phyloP scores from a whole-genome alignment of 2,329 filamentous ascomycete species.

The Claviceps arundinis region DNA sequence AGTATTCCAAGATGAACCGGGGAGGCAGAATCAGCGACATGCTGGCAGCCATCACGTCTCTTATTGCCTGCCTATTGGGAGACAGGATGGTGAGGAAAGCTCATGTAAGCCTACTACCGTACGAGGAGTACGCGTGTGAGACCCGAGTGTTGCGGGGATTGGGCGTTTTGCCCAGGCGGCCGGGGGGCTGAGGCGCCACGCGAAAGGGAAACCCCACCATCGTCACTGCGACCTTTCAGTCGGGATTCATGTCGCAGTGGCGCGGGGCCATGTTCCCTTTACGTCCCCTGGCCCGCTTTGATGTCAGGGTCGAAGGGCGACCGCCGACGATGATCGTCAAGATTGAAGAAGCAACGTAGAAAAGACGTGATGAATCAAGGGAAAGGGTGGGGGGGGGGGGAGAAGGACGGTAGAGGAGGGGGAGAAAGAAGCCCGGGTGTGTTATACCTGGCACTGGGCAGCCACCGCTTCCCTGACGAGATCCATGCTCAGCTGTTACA shows the following conservation, averaged over 20 bases:
- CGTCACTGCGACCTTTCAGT: slow-evolving; percentile 1
- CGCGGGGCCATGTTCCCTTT: neutral
- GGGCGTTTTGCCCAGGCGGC: neutral
- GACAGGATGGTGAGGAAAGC: neutral
- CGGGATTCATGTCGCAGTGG: slow-evolving; percentile 1
- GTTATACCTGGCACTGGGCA: neutral
- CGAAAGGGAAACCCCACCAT: neutral
- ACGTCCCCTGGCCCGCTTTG: neutral
- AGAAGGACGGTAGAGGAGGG: neutral
- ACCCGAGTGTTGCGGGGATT: slow-evolving; percentile 1
- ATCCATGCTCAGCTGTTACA: too few relatives aligned
- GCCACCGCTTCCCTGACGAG: too few relatives aligned
- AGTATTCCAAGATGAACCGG: neutral
- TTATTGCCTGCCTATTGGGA: neutral
- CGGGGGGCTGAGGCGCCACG: slow-evolving; percentile 6
- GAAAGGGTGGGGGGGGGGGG: neutral
- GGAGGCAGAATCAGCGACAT: slow-evolving; percentile 1
- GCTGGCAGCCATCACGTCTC: neutral
- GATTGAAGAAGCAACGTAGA: neutral
- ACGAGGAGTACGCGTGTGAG: neutral
- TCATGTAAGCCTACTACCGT: neutral
- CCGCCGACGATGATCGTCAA: neutral
- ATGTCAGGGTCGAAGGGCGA: neutral
- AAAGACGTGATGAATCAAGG: neutral
- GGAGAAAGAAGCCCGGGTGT: neutral